Conservation (phyloP, 192 early-diverging fungal species). For the Allomyces arbusculus region DNA sequence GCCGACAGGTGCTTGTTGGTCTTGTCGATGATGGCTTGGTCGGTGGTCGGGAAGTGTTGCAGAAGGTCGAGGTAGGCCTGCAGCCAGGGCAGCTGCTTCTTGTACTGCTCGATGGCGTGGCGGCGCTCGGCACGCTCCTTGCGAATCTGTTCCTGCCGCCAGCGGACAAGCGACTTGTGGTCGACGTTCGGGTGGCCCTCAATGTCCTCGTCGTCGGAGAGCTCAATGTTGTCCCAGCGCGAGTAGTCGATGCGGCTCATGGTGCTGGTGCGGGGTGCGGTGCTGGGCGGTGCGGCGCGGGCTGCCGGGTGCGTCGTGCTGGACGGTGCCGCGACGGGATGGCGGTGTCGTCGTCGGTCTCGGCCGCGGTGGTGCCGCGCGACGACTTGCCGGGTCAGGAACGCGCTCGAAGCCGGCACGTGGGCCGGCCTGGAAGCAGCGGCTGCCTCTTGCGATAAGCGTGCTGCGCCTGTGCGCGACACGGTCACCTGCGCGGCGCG, state of each 20-base stretch:
- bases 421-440: no score
- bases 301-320: no score
- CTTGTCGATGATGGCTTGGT: background rate
- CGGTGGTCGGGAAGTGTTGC: background rate
- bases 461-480: no score
- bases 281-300: no score
- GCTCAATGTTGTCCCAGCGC: constrained; percentile 91
- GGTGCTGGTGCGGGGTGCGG: background rate
- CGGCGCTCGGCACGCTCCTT: constrained; percentile 56
- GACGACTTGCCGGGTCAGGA: no score
- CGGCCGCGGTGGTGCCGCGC: no score
- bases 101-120: constrained; percentile 32
- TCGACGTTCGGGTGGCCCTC: constrained; percentile 92
- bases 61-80: constrained; percentile 3
- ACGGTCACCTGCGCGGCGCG: no score
- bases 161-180: constrained; percentile 69
- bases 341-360: no score
- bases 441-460: no score
- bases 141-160: constrained; percentile 79
- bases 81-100: constrained; percentile 15
- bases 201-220: constrained; percentile 92
- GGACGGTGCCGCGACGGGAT: no score
- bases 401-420: no score
- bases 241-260: constrained; percentile 47
- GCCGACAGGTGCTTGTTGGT: background rate